Evolutionary conservation across 2,329 filamentous ascomycete genomes (phyloP).

Genomic region (Colletotrichum camelliae): DNA sequence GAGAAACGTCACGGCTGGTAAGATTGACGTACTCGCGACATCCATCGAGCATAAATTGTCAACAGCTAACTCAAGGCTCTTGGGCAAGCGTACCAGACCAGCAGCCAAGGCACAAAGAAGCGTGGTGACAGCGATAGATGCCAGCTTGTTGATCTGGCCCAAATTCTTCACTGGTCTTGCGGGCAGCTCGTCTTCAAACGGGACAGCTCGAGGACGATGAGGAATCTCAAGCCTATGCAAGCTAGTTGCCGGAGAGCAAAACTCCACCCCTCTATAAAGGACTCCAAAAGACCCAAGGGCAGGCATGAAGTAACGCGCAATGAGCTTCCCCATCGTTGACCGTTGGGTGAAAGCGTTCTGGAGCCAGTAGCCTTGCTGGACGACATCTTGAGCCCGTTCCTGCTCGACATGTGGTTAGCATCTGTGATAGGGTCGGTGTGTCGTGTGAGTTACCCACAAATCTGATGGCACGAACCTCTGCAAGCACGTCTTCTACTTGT

Average conservation of each 20-base stretch:
- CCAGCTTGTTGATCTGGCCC: neutral
- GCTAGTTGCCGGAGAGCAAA: neutral
- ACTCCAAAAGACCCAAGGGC: neutral
- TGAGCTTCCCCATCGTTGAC: neutral
- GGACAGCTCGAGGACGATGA: neutral
- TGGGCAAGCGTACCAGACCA: neutral
- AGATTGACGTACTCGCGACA: neutral
- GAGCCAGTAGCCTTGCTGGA: neutral
- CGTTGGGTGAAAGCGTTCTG: neutral
- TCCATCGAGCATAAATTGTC: neutral
- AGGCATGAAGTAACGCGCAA: neutral
- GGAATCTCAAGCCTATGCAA: neutral
- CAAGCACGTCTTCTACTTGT: neutral
- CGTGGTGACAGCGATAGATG: neutral
- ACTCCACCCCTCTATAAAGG: neutral
- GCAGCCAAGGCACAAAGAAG: neutral
- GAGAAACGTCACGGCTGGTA: neutral
- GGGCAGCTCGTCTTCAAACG: conserved; percentile 1
- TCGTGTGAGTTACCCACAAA: neutral
- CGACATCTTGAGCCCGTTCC: neutral
- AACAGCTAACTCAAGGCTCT: neutral
- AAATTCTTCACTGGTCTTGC: neutral
- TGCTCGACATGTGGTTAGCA: neutral
- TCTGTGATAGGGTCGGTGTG: neutral
- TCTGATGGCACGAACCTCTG: neutral